These are phyloP conservation scores for Gloeostereum incarnatum DNA, from an alignment of 768 basidiomycete genomes.

Conservation along the genomic window DNA sequence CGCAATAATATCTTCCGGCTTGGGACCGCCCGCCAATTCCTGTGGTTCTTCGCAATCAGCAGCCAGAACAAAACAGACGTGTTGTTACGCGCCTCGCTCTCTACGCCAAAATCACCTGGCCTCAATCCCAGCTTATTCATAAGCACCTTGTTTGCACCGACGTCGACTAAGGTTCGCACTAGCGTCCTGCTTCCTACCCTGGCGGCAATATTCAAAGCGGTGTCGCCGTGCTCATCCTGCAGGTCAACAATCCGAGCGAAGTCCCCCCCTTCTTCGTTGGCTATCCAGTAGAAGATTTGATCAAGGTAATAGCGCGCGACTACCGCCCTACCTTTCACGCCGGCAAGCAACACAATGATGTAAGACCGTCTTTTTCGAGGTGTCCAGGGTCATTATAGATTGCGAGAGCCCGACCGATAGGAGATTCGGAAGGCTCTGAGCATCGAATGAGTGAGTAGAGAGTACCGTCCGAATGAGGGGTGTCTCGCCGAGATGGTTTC, in stretches of 20 bases:
- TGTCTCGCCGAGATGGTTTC: constrained; percentile 92
- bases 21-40: constrained; percentile 63
- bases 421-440: constrained; percentile 61
- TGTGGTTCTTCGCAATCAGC: constrained; percentile 14
- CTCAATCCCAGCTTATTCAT: constrained; percentile 91
- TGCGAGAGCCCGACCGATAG: constrained; percentile 48
- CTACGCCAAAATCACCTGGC: constrained; percentile 92
- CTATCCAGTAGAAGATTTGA: constrained; percentile 81
- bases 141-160: constrained; percentile 83
- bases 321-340: constrained; percentile 79
- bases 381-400: constrained; percentile 85
- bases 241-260: constrained; percentile 80
- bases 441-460: constrained; percentile 79
- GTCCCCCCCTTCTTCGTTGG: constrained; percentile 63
- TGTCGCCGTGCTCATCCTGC: constrained; percentile 94
- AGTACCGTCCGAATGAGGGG: constrained; percentile 88
- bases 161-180: constrained; percentile 81
- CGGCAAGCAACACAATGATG: constrained; percentile 90
- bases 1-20: constrained; percentile 74
- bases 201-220: constrained; percentile 91
- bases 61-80: neutral
- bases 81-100: constrained; percentile 60
- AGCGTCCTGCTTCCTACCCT: constrained; percentile 85
- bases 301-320: constrained; percentile 90
- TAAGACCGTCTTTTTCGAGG: constrained; percentile 73